Evolutionary conservation across 1,284 basidiomycete species (phyloP).

Genomic region (Rugiboletus extremiorientalis): DNA sequence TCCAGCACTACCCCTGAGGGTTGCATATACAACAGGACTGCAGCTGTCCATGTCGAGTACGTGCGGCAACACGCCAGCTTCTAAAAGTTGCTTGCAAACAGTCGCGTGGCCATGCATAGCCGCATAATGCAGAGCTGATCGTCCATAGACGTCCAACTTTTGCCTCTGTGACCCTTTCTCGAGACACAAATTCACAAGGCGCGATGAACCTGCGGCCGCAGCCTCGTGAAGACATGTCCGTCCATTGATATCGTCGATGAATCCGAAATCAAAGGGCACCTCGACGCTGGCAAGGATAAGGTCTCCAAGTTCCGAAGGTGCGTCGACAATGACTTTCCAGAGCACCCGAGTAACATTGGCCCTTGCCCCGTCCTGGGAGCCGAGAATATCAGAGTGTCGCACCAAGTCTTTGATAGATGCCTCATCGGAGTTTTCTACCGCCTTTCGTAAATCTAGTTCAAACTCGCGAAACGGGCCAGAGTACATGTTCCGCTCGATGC

Average conservation of each 20-base stretch:
- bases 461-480: slow-evolving; percentile 82
- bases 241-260: slow-evolving; percentile 96
- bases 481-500: slow-evolving; percentile 58
- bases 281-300: slow-evolving; percentile 70
- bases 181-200: slow-evolving; percentile 85
- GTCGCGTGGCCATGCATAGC: slow-evolving; percentile 88
- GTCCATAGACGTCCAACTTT: slow-evolving; percentile 86
- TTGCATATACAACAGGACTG: slow-evolving; percentile 91
- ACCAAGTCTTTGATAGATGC: slow-evolving; percentile 69
- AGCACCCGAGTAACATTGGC: slow-evolving; percentile 81
- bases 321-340: slow-evolving; percentile 89
- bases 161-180: slow-evolving; percentile 66
- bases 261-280: slow-evolving; percentile 82
- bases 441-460: slow-evolving; percentile 82
- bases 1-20: slow-evolving; percentile 80
- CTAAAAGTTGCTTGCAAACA: slow-evolving; percentile 78
- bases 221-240: slow-evolving; percentile 95
- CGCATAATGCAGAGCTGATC: slow-evolving; percentile 93
- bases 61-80: slow-evolving; percentile 64
- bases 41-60: slow-evolving; percentile 92
- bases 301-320: slow-evolving; percentile 70
- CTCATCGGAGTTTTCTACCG: slow-evolving; percentile 61
- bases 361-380: slow-evolving; percentile 56
- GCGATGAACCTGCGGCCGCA: slow-evolving; percentile 79
- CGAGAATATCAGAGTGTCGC: slow-evolving; percentile 66